Evolutionary conservation across 768 basidiomycete genomes (phyloP).

Genomic region (Crepidotus variabilis): DNA sequence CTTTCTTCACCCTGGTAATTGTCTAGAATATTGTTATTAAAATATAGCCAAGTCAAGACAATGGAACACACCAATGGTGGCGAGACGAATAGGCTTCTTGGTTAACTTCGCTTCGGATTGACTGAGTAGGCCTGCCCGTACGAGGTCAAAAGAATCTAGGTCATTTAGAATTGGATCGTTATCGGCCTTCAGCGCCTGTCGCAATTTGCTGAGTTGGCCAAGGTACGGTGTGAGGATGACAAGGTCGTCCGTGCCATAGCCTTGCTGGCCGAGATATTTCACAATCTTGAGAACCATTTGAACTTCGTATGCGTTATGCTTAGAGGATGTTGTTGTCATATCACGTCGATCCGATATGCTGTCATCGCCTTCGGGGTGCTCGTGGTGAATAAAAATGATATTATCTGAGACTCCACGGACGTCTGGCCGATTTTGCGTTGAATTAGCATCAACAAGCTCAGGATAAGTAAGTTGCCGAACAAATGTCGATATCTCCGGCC

Average conservation of each 20-base stretch:
- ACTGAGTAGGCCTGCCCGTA: slow-evolving; percentile 50
- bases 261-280: slow-evolving; percentile 63
- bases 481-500: slow-evolving; percentile 65
- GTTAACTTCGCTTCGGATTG: slow-evolving; percentile 30
- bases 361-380: slow-evolving; percentile 48
- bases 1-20: slow-evolving; percentile 79
- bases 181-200: slow-evolving; percentile 37
- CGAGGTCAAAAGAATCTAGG: slow-evolving; percentile 54
- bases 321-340: slow-evolving; percentile 46
- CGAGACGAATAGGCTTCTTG: slow-evolving; percentile 49
- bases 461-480: slow-evolving; percentile 65
- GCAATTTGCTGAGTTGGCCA: slow-evolving; percentile 56
- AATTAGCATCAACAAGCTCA: slow-evolving; percentile 51
- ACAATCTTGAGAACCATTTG: slow-evolving; percentile 65
- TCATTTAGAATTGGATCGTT: slow-evolving; percentile 63
- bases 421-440: slow-evolving; percentile 45
- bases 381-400: slow-evolving; percentile 59
- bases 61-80: slow-evolving; percentile 54
- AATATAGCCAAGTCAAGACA: not conserved
- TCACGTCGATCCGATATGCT: slow-evolving; percentile 42
- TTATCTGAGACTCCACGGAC: slow-evolving; percentile 54
- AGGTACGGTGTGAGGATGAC: slow-evolving; percentile 70
- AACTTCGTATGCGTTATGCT: slow-evolving; percentile 58
- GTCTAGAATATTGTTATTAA: slow-evolving; percentile 33
- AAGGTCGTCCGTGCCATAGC: slow-evolving; percentile 56